These are phyloP conservation scores for Cryoendolithus antarcticus DNA, from an alignment of 2,329 filamentous ascomycete genomes.

Conservation along the genomic window DNA sequence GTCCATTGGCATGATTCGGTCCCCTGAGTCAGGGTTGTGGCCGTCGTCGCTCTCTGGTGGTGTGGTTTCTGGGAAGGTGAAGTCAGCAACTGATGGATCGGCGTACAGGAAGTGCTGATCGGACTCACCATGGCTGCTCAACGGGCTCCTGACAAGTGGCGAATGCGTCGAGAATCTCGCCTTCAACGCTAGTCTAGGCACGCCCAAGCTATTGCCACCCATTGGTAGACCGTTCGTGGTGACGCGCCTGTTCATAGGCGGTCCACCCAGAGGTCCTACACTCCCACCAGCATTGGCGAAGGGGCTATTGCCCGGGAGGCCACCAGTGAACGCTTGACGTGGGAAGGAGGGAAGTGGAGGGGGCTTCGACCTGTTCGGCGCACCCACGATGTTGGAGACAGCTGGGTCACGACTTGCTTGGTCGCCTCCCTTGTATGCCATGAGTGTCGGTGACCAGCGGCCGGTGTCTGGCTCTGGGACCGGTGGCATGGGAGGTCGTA, in stretches of 20 bases:
- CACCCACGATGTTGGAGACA: not conserved
- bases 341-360: constrained; percentile 2
- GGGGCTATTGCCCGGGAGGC: not conserved
- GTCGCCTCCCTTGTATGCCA: not conserved
- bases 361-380: constrained; percentile 1
- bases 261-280: constrained; percentile 1
- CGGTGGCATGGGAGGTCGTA: not conserved
- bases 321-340: not conserved
- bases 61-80: constrained; percentile 10
- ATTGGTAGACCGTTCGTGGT: not conserved
- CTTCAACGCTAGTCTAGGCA: not conserved
- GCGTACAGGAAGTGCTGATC: too few species aligned
- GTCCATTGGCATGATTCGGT: constrained; percentile 1
- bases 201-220: not conserved
- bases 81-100: too few species aligned
- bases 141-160: constrained; percentile 10
- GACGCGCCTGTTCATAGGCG: not conserved
- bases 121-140: constrained; percentile 13
- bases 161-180: not conserved
- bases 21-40: not conserved
- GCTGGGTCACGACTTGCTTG: not conserved
- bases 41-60: constrained; percentile 4
- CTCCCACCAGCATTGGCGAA: not conserved
- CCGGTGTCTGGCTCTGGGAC: too few species aligned
- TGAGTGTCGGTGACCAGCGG: not conserved